Evolutionary conservation across 2,329 filamentous ascomycete genomes (phyloP), one percentile per base, ranked within the genome.

Genomic region (Phymatotrichopsis omnivora): DNA sequence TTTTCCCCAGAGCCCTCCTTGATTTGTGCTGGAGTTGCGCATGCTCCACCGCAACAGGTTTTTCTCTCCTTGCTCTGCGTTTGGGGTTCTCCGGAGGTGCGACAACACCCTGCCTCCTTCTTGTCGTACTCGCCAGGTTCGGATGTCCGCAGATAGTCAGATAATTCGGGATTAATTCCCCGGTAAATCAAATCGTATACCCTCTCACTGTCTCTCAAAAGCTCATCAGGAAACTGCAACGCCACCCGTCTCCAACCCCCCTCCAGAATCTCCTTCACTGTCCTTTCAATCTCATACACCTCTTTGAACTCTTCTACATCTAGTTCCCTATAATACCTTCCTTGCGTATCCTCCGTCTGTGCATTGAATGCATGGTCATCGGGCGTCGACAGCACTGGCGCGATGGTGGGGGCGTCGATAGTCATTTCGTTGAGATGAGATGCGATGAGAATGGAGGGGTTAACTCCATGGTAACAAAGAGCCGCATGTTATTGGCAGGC

Each of bases 191-290:
- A 67, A 42, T 80, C 76, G 45, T 81, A 85, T 0, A 95, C 83
- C 46, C 81, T 73, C 4, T 85, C 81, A 7, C 84, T 85, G 69
- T 98, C 86, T 1, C 75, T 70, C 1, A 98, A 73, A 85, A 96
- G 93, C 22, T 80, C 73, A 65, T 98, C 91, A 0, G 91, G 89
- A 57, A 98, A 96, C 61, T 98, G 91, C n/a, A 98, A 67, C 1
- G 86, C 91, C 24, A 98, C 75, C 39, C 82, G 75, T 52, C 67
- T 74, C 74, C 85, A 93, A 62, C 71, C 71, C 32, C 77, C 81
- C 4, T 70, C 64, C n/a, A 70, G 69, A 35, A 98, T 82, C 63
- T 94, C 84, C 27, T 67, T 64, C 37, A 85, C 74, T 0, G 91
- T 95, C 45, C 84, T 75, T 48, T 74, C 71, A 55, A 95, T 80